These are phyloP conservation scores for Vinca major DNA, from an alignment of 305 asterid species.

Conservation along the genomic window DNA sequence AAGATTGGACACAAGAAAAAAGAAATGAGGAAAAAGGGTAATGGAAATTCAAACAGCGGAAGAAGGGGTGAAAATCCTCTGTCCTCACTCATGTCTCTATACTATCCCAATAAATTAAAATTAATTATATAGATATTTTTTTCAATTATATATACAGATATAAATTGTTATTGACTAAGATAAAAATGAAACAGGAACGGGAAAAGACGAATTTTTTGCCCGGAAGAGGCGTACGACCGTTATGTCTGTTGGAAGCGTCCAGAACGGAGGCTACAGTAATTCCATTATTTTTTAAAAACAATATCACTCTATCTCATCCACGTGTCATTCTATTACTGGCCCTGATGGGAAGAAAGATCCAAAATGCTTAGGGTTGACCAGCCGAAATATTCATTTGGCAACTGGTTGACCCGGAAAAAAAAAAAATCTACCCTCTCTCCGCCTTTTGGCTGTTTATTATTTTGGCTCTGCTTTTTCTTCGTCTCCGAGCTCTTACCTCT, in stretches of 20 bases:
- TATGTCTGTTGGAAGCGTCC: slow-evolving; percentile 27
- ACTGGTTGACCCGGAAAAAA: background rate
- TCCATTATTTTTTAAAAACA: too few species aligned
- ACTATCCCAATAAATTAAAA: too few species aligned
- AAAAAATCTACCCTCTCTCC: background rate
- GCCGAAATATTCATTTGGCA: background rate
- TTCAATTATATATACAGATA: too few species aligned
- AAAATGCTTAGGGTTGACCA: slow-evolving; percentile 6
- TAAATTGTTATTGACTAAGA: too few species aligned
- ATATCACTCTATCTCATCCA: background rate
- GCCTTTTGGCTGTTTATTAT: background rate
- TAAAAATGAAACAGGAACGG: too few species aligned
- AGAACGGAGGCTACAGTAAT: background rate
- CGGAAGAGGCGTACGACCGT: slow-evolving; percentile 15
- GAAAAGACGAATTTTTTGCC: too few species aligned
- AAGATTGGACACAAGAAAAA: too few species aligned
- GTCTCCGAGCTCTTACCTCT: background rate
- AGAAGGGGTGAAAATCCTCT: too few species aligned
- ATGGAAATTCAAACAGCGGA: background rate
- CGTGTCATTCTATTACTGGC: slow-evolving; percentile 10
- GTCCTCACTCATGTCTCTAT: too few species aligned
- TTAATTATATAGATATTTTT: too few species aligned
- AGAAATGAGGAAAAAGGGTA: too few species aligned
- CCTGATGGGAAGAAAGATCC: background rate
- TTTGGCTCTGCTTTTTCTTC: background rate